These are phyloP conservation scores for Perkinsus chesapeaki DNA, from an alignment of 169 alveolate genomes.

Conservation along the genomic window DNA sequence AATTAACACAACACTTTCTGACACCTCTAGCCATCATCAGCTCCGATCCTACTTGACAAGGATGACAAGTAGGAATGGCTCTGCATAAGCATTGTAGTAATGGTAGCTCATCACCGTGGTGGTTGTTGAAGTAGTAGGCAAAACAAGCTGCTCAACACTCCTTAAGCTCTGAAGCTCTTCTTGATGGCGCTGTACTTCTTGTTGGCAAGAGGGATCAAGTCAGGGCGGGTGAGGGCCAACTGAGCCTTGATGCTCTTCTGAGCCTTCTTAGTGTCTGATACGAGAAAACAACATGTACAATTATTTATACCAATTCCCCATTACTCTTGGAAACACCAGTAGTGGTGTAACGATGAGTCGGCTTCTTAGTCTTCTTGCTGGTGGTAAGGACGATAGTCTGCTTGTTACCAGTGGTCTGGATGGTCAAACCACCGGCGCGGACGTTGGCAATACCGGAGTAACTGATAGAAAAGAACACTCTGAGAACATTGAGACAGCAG, in stretches of 20 bases:
- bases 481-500: neutral
- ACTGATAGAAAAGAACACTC: neutral
- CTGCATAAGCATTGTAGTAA: neutral
- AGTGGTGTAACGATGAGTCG: neutral
- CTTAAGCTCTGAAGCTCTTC: neutral
- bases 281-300: neutral
- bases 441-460: neutral
- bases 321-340: conserved; percentile 1
- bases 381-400: neutral
- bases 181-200: conserved; percentile 4
- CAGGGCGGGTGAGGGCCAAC: neutral
- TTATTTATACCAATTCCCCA: neutral
- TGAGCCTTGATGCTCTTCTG: conserved; percentile 4
- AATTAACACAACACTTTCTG: neutral
- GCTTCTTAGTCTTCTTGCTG: neutral
- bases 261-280: neutral
- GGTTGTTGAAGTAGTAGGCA: conserved; percentile 1
- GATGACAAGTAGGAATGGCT: neutral
- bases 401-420: neutral
- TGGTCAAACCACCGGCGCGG: neutral
- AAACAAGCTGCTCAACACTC: neutral
- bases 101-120: neutral
- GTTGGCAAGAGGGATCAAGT: neutral
- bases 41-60: neutral
- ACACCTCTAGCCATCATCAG: neutral